Evolutionary conservation across 345 rosid species (phyloP), one percentile per base, ranked within the genome.

Genomic region (Mallotus nudiflorus): DNA sequence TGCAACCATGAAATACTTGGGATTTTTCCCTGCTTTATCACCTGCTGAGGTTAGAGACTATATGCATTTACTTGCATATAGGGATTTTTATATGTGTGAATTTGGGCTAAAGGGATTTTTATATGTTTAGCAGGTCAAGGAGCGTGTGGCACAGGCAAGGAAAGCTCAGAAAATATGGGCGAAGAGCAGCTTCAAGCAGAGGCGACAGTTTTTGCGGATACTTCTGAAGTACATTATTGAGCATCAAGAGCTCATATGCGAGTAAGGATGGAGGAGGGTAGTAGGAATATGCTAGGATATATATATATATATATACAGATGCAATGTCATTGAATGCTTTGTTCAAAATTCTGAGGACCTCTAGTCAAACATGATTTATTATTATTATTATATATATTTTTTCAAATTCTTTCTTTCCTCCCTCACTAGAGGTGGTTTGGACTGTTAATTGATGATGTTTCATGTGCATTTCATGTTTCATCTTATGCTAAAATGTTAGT

Each of bases 141-240:
- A 92, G 67, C 92, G 82, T 33, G 97, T 92, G 55, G 69, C 85
- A 45, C 92, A 84, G 50, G 92, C 97, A 72, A 90, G 96, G 86
- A 95, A 87, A 83, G 97, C 99, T 18, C 99, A 95, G 76, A 89
- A 86, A 81, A 75, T 80, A 58, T 95, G 99, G 99, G 97, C 91
- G 25, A 83, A 81, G 67, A 88, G 99, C 81, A 87, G 87, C 88
- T 95, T 90, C 87, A 95, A 92, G 89, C 80, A 85, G 81, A 87
- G 97, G 70, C 89, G 99, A 58, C 96, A 92, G 75, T 95, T 95
- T 82, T 76, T 95, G 80, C 78, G 97, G 83, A 89, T 92, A 83
- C 91, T 95, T 74, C 74, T 95, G 71, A 92, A 95, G 79, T 92
- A 89, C 69, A 92, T 95, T 55, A 78, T 92, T 33, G 97, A 95